Conservation (phyloP, 2,329 filamentous ascomycete species). For the Chaetomium olivaceum region DNA sequence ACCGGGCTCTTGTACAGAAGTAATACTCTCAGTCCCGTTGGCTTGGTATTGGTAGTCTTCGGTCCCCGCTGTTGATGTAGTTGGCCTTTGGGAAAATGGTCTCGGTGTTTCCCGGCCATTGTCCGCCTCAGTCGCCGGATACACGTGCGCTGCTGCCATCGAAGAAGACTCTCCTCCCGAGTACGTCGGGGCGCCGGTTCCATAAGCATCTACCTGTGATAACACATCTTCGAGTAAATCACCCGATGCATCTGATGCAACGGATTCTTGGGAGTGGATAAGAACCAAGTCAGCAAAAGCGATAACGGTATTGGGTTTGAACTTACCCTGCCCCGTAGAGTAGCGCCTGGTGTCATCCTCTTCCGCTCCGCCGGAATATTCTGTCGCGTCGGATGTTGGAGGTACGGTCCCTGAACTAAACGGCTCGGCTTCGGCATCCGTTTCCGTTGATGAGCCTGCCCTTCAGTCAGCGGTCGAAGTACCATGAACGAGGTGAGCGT, state of each 20-base stretch:
- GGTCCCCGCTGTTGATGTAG: not conserved
- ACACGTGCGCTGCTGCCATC: not conserved
- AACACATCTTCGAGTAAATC: not conserved
- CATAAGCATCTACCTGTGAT: not conserved
- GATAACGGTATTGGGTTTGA: not conserved
- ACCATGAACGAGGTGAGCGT: no score
- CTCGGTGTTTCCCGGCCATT: conserved; percentile 12
- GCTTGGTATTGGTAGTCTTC: not conserved
- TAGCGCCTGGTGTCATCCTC: not conserved
- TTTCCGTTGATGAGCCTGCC: not conserved
- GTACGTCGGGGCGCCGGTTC: conserved; percentile 4
- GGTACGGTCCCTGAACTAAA: not conserved
- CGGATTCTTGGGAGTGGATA: not conserved
- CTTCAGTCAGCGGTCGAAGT: not conserved
- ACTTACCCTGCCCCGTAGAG: not conserved
- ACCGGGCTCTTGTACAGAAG: not conserved
- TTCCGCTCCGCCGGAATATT: not conserved
- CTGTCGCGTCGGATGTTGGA: not conserved
- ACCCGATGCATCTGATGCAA: not conserved
- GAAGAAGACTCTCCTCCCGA: not conserved
- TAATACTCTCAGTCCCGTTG: not conserved
- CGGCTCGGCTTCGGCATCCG: not conserved
- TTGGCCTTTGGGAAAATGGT: not conserved
- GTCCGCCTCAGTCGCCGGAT: not conserved
- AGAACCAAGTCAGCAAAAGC: conserved; percentile 1